Evolutionary conservation across 2,329 filamentous ascomycete genomes (phyloP).

Genomic region (Parastagonospora nodorum): DNA sequence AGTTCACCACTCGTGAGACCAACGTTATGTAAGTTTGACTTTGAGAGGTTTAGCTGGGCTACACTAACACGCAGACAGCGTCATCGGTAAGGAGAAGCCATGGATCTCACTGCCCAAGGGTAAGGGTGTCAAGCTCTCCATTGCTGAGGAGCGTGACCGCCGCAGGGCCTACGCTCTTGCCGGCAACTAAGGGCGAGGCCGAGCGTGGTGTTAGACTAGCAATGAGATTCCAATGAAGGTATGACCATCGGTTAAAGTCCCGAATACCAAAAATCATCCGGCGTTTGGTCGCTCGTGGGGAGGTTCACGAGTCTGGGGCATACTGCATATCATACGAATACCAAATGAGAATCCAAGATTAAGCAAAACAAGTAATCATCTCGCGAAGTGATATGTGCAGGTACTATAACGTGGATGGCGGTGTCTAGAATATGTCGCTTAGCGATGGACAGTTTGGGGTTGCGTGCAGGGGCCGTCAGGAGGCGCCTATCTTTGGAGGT

Average conservation of each 20-base stretch:
- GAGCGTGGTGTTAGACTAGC: conserved; percentile 24
- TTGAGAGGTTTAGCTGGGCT: not conserved
- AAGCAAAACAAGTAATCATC: not conserved
- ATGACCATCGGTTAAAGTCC: conserved; percentile 32
- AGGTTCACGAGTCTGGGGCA: conserved; percentile 34
- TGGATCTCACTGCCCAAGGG: conserved; percentile 99
- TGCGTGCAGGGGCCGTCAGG: conserved; percentile 6
- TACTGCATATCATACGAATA: conserved; percentile 43
- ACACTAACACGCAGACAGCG: conserved; percentile 47
- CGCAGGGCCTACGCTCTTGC: conserved; percentile 73
- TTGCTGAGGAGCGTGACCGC: conserved; percentile 98
- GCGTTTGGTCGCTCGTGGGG: conserved; percentile 39
- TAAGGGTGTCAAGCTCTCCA: conserved; percentile 98
- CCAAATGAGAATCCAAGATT: conserved; percentile 31
- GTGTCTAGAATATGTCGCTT: not conserved
- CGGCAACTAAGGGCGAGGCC: conserved; percentile 49
- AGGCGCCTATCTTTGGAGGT: conserved; percentile 3
- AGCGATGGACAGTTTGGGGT: not conserved
- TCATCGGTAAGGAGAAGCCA: conserved; percentile 98
- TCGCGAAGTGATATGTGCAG: conserved; percentile 3
- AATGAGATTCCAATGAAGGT: conserved; percentile 34
- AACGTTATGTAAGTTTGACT: conserved; percentile 76
- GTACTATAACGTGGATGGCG: conserved; percentile 5
- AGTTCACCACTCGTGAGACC: conserved; percentile 97
- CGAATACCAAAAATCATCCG: conserved; percentile 41